phyloP scores from a whole-genome alignment of 2,329 filamentous ascomycete genomes.

The Nectriaceae sp. region DNA sequence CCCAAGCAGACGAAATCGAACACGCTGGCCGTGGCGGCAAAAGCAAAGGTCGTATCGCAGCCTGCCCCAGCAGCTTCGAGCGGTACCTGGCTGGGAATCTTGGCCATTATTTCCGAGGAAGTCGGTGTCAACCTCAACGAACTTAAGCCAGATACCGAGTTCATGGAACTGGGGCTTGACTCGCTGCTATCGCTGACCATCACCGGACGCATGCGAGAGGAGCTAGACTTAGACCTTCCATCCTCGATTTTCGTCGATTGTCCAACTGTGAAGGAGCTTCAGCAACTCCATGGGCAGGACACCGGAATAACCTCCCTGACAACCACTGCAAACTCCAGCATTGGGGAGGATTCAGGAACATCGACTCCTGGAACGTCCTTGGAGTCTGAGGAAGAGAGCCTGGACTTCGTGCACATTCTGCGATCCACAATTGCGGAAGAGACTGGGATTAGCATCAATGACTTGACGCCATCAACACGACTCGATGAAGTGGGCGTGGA shows the following conservation, averaged over 20 bases:
- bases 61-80: slow-evolving; percentile 5
- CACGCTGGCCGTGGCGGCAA: neutral
- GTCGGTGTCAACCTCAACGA: slow-evolving; percentile 72
- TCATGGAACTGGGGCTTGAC: slow-evolving; percentile 60
- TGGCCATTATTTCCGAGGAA: slow-evolving; percentile 57
- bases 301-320: slow-evolving; percentile 56
- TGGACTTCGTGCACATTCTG: slow-evolving; percentile 13
- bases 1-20: neutral
- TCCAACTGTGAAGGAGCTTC: slow-evolving; percentile 18
- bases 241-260: slow-evolving; percentile 31
- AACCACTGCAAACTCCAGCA: slow-evolving; percentile 64
- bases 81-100: slow-evolving; percentile 12
- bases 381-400: slow-evolving; percentile 8
- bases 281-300: slow-evolving; percentile 5
- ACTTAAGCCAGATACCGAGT: slow-evolving; percentile 53
- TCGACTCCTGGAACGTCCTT: slow-evolving; percentile 20
- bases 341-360: slow-evolving; percentile 62
- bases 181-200: slow-evolving; percentile 60
- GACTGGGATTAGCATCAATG: slow-evolving; percentile 16
- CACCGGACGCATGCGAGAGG: slow-evolving; percentile 55
- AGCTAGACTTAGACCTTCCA: slow-evolving; percentile 55
- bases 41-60: slow-evolving; percentile 29
- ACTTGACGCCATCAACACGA: slow-evolving; percentile 15
- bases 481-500: slow-evolving; percentile 22
- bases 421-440: slow-evolving; percentile 19